Evolutionary conservation across 495 filamentous ascomycete species (phyloP).

Genomic region (Clohesyomyces aquaticus): DNA sequence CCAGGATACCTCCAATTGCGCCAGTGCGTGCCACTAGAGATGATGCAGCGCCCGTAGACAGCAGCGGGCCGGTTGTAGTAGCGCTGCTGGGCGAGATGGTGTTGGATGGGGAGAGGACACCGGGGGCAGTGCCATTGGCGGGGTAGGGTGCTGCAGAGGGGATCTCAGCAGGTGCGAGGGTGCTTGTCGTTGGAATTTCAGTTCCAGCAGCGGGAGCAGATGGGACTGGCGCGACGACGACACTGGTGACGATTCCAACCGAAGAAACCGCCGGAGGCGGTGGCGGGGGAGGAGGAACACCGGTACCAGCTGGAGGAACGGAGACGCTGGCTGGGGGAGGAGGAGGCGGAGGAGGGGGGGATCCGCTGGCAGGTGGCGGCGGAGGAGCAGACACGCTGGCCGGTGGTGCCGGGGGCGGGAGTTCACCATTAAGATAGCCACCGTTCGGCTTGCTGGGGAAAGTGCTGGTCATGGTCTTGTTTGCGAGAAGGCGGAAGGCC

Average conservation of each 20-base stretch:
- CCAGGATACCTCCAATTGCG: constrained; percentile 13
- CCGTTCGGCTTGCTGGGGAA: neutral
- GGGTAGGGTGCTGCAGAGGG: neutral
- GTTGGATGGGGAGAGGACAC: neutral
- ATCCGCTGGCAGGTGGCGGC: neutral
- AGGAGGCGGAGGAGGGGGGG: neutral
- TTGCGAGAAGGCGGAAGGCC: constrained; percentile 27
- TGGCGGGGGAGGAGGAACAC: neutral
- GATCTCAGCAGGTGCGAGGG: neutral
- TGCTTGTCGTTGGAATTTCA: neutral
- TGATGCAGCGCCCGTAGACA: constrained; percentile 22
- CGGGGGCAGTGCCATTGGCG: neutral
- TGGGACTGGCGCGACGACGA: neutral
- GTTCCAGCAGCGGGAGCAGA: neutral
- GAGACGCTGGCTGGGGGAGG: neutral
- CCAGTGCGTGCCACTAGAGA: constrained; percentile 15
- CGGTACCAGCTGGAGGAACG: neutral
- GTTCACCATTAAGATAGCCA: neutral
- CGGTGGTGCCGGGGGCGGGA: neutral
- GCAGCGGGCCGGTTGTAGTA: neutral
- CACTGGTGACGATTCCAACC: no score
- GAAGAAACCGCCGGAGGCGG: neutral
- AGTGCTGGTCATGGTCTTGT: constrained; percentile 28
- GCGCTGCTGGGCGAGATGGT: neutral
- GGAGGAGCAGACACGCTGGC: neutral